Evolutionary conservation across 345 rosid species (phyloP), one percentile per base, ranked within the genome.

Genomic region (Salix brachista): DNA sequence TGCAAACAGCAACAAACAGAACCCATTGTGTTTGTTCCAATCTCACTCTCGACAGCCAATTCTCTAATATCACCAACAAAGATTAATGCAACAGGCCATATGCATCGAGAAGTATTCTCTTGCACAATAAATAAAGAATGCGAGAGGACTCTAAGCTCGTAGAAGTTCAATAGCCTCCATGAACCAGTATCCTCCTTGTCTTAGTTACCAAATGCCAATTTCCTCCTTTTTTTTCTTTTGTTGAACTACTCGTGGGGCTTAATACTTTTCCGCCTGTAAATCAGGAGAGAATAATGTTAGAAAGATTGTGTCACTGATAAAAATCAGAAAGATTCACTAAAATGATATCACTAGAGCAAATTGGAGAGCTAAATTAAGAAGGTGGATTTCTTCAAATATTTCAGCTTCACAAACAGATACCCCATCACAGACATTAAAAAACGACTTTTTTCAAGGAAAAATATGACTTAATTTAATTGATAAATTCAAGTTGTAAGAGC

Each of bases 1-100:
- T 72, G 93, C 78, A 93, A 80, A 85, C 99, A 96, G 88, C 94
- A 91, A 71, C 97, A 88, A 80, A 90, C 92, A 75, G 96, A 73
- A 73, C 99, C 99, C 98, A 96, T 96, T n/a, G 83, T 70, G 79
- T 80, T 75, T 73, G 71, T 78, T 85, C 77, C 76, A 79, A 82
- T 73, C 75, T 74, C 80, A 71, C 81, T 76, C 79, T 69, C 80
- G 30, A 23, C 37, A 32, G 25, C 30, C 30, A 30, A 61, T 78
- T 74, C 72, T 74, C 71, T 74, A 56, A 76, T 79, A 75, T 70
- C 80, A 77, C 67, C 50, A 60, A 69, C 77, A 78, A 78, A 69
- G 58, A 30, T 69, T 70, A 69, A 65, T 61, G 25, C 8, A 50
- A 71, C 66, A 50, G 50, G 28, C 78, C 58, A 70, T 26, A 71